Conservation (phyloP, 139 green algal genomes). For the Volvox reticuliferus region DNA sequence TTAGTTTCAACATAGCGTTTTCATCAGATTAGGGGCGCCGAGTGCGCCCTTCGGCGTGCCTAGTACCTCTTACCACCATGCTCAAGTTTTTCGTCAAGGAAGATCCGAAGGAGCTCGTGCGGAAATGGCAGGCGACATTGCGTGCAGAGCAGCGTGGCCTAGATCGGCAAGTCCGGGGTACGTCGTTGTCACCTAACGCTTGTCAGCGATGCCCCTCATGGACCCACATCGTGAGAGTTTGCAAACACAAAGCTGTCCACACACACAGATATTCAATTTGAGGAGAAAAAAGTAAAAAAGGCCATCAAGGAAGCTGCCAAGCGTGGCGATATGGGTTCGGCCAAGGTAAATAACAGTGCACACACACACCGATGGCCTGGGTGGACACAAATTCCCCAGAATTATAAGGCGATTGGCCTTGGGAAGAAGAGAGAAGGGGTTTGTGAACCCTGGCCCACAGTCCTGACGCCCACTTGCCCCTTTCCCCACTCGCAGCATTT, state of each 20-base stretch:
- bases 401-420: no score
- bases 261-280: constrained; percentile 80
- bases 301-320: constrained; percentile 87
- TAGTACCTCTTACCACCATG: background rate
- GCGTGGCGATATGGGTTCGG: constrained; percentile 78
- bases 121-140: constrained; percentile 70
- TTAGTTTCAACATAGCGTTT: background rate
- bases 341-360: constrained; percentile 61
- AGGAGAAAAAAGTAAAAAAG: constrained; percentile 85
- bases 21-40: background rate
- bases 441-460: no score
- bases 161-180: constrained; percentile 67
- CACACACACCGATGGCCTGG: background rate
- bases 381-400: background rate
- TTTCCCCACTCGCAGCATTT: constrained; percentile 64
- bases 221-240: background rate
- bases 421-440: no score
- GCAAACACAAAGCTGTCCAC: background rate
- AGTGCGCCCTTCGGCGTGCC: background rate
- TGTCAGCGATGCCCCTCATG: no score
- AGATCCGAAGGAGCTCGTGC: constrained; percentile 65
- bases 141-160: constrained; percentile 63
- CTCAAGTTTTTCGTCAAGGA: constrained; percentile 37
- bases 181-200: background rate
- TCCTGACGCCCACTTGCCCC: background rate